Base-by-base conservation (phyloP, 352 stramenopile genomes). In the Phytophthora sojae region DNA sequence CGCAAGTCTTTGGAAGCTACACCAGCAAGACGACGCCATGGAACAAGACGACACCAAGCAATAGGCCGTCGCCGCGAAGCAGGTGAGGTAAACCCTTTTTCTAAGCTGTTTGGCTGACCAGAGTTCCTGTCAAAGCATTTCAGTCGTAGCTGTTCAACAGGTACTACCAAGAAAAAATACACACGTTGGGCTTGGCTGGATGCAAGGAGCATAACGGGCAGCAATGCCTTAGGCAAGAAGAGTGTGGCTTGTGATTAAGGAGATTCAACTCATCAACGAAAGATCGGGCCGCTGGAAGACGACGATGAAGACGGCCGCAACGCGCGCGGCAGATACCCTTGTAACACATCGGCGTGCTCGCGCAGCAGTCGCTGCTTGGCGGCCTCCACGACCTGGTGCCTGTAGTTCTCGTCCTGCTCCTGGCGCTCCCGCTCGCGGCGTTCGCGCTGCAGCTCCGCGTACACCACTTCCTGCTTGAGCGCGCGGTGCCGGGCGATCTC, bases 351-450 rank as follows among this genome's bases (percentile, higher is more conserved):
- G 51, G 91, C 89, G 71, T 98, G 92, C 67, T 97, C 87, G 51
- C 89, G 76, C 51, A 98, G 70, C 15, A 98, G 76, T 50, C 90
- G 78, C 57, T 85, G 85, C 64, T 93, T 93, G 61, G 93, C 93
- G 57, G 97, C 86, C 66, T 91, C 85, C 45, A 98, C 83, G 47
- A 97, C 83, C 69, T 87, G 75, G 64, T 90, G 81, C 49, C 81
- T 80, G 82, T 93, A 97, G 55, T 92, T 85, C 19, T 97, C 86
- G 64, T 95, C 78, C 49, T 89, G 71, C 57, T 87, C 84, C 59
- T 90, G 74, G 9, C 78, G 62, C 45, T 89, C 80, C 44, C 80
- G 69, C 57, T 97, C 90, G 54, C 76, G 83, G n/a, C 82, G 66
- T 72, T 97, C 87, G 73, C 71, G 88, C 67, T 96, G 70, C 14